Percentiles rank a stretch among this genome's conserved stretches.
phyloP scores from a whole-genome alignment of 2,329 filamentous ascomycete genomes.

The Claviceps digitariae region DNA sequence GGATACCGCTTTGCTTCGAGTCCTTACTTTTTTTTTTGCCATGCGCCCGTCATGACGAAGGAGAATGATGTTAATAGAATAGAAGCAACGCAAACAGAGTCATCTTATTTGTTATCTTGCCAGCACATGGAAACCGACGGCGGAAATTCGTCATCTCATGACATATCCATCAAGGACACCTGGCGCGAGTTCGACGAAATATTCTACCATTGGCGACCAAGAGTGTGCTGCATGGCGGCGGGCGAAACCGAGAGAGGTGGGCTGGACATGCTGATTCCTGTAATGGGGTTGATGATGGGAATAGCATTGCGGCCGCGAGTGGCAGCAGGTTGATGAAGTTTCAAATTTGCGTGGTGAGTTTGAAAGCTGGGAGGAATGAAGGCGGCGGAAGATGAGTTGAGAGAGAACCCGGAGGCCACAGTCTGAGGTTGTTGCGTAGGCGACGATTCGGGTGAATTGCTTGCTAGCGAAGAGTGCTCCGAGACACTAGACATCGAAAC shows the following conservation, averaged over 20 bases:
- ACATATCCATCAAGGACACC: slow-evolving; percentile 20
- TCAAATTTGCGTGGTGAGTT: slow-evolving; percentile 52
- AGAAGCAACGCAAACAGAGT: slow-evolving; percentile 12
- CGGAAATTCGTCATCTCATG: slow-evolving; percentile 18
- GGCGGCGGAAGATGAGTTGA: slow-evolving; percentile 52
- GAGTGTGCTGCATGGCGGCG: slow-evolving; percentile 43
- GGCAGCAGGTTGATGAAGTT: slow-evolving; percentile 81
- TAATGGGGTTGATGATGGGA: slow-evolving; percentile 92
- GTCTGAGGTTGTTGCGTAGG: slow-evolving; percentile 79
- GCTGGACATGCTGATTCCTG: slow-evolving; percentile 76
- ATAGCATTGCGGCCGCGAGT: slow-evolving; percentile 89
- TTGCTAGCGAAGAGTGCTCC: slow-evolving; percentile 88
- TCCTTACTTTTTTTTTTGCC: slow-evolving; percentile 18
- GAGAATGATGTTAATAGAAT: slow-evolving; percentile 11
- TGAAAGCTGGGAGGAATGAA: slow-evolving; percentile 55
- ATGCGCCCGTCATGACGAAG: slow-evolving; percentile 39
- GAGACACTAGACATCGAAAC: slow-evolving; percentile 87
- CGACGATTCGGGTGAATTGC: slow-evolving; percentile 83
- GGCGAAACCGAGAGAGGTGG: slow-evolving; percentile 63
- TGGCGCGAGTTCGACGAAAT: slow-evolving; percentile 11
- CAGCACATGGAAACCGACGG: slow-evolving; percentile 22
- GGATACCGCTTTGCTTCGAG: slow-evolving; percentile 24
- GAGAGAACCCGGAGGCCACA: slow-evolving; percentile 63
- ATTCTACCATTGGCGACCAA: slow-evolving; percentile 41
- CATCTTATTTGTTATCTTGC: slow-evolving; percentile 13